A percentile compares a stretch with the other conserved stretches of the same genome.
These are phyloP conservation scores for Ephemerocybe angulata DNA, from an alignment of 768 basidiomycete species.

Conservation along the genomic window DNA sequence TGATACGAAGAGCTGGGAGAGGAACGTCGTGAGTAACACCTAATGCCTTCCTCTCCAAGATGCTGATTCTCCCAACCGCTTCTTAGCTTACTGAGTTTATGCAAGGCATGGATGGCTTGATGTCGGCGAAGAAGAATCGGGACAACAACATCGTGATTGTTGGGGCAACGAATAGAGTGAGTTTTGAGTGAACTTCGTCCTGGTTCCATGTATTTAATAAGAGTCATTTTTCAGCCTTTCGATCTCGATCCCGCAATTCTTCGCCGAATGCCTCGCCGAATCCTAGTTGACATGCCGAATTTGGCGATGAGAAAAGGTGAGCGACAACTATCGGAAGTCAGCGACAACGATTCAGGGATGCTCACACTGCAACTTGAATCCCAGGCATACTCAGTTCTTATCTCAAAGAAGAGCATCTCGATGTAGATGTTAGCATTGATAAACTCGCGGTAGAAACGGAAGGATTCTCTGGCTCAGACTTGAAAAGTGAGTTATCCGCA, in stretches of 20 bases:
- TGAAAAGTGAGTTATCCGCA: constrained; percentile 8
- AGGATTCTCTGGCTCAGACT: constrained; percentile 13
- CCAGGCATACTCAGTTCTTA: not conserved
- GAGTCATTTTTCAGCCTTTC: constrained; percentile 7
- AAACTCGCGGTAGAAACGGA: constrained; percentile 3
- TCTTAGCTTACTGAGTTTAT: constrained; percentile 15
- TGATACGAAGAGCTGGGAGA: constrained; percentile 2
- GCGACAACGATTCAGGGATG: too few relatives aligned
- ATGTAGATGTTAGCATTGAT: constrained; percentile 5
- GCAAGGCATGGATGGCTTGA: constrained; percentile 18
- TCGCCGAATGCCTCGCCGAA: constrained; percentile 9
- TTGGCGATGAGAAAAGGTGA: constrained; percentile 1
- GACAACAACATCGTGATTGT: constrained; percentile 15
- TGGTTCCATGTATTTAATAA: not conserved
- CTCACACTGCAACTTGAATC: not conserved
- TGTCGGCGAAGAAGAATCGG: constrained; percentile 13
- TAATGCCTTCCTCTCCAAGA: not conserved
- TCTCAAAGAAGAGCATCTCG: constrained; percentile 8
- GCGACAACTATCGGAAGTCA: not conserved
- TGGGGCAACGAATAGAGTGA: constrained; percentile 18
- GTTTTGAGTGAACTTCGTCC: not conserved
- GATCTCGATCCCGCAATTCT: constrained; percentile 17
- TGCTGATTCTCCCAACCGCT: not conserved
- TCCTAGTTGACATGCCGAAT: constrained; percentile 11
- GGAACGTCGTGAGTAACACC: constrained; percentile 3